Evolutionary conservation across 106 monocot genomes (phyloP).

Genomic region (Triglochin maritima): DNA sequence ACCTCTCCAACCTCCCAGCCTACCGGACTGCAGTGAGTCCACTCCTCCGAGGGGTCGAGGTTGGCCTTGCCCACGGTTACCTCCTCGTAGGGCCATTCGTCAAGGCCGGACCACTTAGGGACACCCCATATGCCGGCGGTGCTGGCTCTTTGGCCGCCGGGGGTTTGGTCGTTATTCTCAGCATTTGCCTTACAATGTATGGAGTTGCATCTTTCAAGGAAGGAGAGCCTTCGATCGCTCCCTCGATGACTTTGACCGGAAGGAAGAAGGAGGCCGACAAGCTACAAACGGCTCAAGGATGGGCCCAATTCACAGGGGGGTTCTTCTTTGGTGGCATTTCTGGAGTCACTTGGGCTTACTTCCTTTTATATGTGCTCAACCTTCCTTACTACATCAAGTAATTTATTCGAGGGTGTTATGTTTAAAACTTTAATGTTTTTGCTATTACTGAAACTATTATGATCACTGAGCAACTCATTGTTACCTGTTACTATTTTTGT

Average conservation of each 20-base stretch:
- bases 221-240: slow-evolving; percentile 77
- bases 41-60: slow-evolving; percentile 87
- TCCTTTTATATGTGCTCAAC: slow-evolving; percentile 84
- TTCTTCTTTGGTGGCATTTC: slow-evolving; percentile 97
- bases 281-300: slow-evolving; percentile 91
- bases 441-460: no score
- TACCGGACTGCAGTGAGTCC: slow-evolving; percentile 96
- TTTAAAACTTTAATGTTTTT: not conserved
- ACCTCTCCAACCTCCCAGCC: slow-evolving; percentile 97
- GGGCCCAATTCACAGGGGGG: slow-evolving; percentile 82
- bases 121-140: slow-evolving; percentile 59
- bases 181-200: slow-evolving; percentile 85
- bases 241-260: slow-evolving; percentile 71
- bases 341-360: slow-evolving; percentile 88
- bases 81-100: slow-evolving; percentile 94
- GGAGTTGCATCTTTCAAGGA: slow-evolving; percentile 82
- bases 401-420: not conserved
- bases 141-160: slow-evolving; percentile 84
- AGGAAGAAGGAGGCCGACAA: slow-evolving; percentile 92
- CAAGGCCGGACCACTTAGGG: slow-evolving; percentile 76
- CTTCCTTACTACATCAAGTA: slow-evolving; percentile 98
- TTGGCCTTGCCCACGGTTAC: slow-evolving; percentile 87
- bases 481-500: no score
- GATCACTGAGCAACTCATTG: no score
- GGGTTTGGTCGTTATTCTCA: slow-evolving; percentile 85